Percentiles rank a stretch among this genome's conserved stretches.
Evolutionary conservation across 2,329 filamentous ascomycete genomes (phyloP).

Genomic region (Penicillium sp.): DNA sequence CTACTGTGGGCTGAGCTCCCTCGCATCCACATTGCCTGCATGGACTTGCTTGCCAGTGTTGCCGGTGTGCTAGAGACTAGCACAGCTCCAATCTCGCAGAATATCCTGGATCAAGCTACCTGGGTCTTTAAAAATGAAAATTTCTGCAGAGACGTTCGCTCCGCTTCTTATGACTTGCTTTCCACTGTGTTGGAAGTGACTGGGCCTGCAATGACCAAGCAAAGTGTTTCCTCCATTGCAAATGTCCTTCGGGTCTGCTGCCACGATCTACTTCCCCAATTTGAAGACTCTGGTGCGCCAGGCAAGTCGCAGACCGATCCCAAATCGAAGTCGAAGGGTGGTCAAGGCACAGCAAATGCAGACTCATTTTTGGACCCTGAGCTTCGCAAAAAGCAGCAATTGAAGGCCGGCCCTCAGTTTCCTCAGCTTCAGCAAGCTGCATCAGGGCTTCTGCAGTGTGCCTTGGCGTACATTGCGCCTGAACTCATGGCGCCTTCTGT

Average conservation of each 20-base stretch:
- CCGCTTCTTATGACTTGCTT: slow-evolving; percentile 62
- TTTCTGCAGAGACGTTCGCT: slow-evolving; percentile 56
- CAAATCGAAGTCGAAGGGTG: slow-evolving; percentile 43
- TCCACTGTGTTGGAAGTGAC: slow-evolving; percentile 59
- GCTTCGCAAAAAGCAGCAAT: slow-evolving; percentile 30
- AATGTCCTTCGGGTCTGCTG: slow-evolving; percentile 69
- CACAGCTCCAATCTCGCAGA: slow-evolving; percentile 61
- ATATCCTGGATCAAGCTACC: slow-evolving; percentile 68
- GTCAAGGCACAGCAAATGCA: slow-evolving; percentile 56
- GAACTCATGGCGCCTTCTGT: slow-evolving; percentile 68
- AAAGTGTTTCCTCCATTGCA: slow-evolving; percentile 64
- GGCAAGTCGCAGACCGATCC: slow-evolving; percentile 38
- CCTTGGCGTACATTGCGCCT: slow-evolving; percentile 66
- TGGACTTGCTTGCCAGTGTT: slow-evolving; percentile 63
- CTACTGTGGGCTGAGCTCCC: slow-evolving; percentile 74
- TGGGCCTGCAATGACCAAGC: slow-evolving; percentile 68
- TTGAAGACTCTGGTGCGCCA: slow-evolving; percentile 39
- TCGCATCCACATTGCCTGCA: slow-evolving; percentile 69
- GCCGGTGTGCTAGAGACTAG: slow-evolving; percentile 60
- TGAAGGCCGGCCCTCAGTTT: slow-evolving; percentile 19
- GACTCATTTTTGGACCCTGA: slow-evolving; percentile 67
- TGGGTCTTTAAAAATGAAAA: slow-evolving; percentile 66
- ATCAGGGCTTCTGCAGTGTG: slow-evolving; percentile 59
- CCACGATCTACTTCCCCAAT: slow-evolving; percentile 65
- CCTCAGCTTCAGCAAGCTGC: slow-evolving; percentile 59